Conservation (phyloP, 805 yeast genomes). For the Candida ovalis region DNA sequence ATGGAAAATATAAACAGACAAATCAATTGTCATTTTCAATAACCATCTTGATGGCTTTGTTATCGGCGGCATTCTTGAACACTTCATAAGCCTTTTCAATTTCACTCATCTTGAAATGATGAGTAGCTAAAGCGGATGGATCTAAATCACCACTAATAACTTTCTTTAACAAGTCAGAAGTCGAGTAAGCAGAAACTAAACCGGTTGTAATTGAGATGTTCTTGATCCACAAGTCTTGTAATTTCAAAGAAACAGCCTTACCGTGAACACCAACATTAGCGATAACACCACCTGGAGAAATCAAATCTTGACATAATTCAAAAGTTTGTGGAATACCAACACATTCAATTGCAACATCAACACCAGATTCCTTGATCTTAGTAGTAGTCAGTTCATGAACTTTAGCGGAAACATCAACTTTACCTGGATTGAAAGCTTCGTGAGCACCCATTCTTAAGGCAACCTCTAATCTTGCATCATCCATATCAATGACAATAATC, state of each 20-base stretch:
- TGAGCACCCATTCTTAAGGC: conserved; percentile 62
- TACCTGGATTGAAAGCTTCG: conserved; percentile 48
- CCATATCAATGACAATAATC: conserved; percentile 55
- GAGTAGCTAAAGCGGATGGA: conserved; percentile 54
- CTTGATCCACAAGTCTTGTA: conserved; percentile 44
- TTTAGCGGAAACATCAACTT: conserved; percentile 35
- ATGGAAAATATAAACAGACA: neutral
- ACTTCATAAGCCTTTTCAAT: conserved; percentile 58
- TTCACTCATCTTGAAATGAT: conserved; percentile 51
- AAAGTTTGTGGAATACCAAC: conserved; percentile 64
- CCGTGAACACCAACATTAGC: conserved; percentile 64
- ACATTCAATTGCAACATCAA: conserved; percentile 61
- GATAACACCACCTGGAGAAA: conserved; percentile 57
- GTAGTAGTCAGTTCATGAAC: conserved; percentile 32
- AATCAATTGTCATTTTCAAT: conserved; percentile 16
- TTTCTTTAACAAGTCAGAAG: conserved; percentile 34
- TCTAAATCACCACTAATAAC: conserved; percentile 37
- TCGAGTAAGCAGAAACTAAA: conserved; percentile 45
- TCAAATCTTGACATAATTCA: conserved; percentile 51
- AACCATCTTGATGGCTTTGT: conserved; percentile 51
- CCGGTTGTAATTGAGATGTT: conserved; percentile 45
- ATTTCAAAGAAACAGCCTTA: conserved; percentile 35
- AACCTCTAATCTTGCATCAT: conserved; percentile 53
- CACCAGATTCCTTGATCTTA: conserved; percentile 40
- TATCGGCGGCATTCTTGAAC: conserved; percentile 49